Percentiles rank a stretch among this genome's conserved stretches.
Conservation (phyloP, 140 eudicot species). For the Flaveria floridana region DNA sequence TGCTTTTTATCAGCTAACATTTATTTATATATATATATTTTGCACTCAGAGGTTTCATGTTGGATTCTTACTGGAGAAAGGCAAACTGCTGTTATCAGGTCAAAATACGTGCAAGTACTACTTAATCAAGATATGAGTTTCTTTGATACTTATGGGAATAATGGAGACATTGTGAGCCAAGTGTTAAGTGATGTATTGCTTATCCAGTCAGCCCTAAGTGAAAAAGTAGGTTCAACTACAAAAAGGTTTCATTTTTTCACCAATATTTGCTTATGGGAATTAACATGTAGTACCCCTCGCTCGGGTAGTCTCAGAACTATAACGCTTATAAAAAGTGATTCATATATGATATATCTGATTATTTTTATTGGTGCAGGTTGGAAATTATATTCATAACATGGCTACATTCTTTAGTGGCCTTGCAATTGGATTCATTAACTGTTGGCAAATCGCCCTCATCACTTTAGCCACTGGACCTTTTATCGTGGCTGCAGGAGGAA, state of each 20-base stretch:
- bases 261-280: neutral
- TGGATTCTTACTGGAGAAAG: slow-evolving; percentile 99
- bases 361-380: slow-evolving; percentile 61
- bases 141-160: slow-evolving; percentile 95
- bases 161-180: slow-evolving; percentile 99
- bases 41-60: slow-evolving; percentile 82
- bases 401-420: slow-evolving; percentile 98
- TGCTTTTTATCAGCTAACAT: slow-evolving; percentile 20
- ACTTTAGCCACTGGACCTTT: slow-evolving; percentile 96
- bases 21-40: slow-evolving; percentile 9
- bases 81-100: slow-evolving; percentile 98
- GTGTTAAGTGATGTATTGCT: slow-evolving; percentile 94
- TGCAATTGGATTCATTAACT: slow-evolving; percentile 83
- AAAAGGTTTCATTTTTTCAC: neutral
- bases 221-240: slow-evolving; percentile 56
- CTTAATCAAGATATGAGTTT: slow-evolving; percentile 98
- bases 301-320: no score
- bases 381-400: slow-evolving; percentile 98
- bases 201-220: slow-evolving; percentile 98
- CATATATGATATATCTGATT: slow-evolving; percentile 29
- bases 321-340: no score
- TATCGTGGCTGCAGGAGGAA: slow-evolving; percentile 99
- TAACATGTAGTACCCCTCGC: no score
- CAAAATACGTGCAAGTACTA: slow-evolving; percentile 88
- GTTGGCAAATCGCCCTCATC: slow-evolving; percentile 94